phyloP scores from a whole-genome alignment of 2,329 filamentous ascomycete genomes.

The Sarocladiaceae sp. region DNA sequence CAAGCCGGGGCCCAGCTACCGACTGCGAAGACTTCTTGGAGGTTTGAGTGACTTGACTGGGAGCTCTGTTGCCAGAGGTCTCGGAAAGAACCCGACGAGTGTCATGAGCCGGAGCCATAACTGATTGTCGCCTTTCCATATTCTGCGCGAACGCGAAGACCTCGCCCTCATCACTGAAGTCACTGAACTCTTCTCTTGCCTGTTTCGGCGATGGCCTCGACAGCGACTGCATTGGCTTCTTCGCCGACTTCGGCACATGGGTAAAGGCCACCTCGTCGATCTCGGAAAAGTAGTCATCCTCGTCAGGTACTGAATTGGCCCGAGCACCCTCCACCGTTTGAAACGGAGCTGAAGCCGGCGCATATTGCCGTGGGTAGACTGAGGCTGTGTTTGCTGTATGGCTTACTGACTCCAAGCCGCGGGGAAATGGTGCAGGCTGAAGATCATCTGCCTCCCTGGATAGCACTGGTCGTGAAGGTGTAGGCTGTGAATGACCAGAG shows the following conservation, averaged over 20 bases:
- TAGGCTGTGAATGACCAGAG: not conserved
- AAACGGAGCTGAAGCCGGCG: too few relatives aligned
- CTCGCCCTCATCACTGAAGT: conserved; percentile 46
- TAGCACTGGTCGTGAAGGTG: not conserved
- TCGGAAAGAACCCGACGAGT: conserved; percentile 39
- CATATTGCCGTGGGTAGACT: not conserved
- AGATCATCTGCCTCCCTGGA: not conserved
- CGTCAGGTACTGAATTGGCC: not conserved
- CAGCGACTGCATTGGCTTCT: conserved; percentile 6
- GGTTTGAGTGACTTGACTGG: conserved; percentile 24
- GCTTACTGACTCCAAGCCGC: not conserved
- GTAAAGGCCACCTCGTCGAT: conserved; percentile 23
- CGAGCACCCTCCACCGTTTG: too few relatives aligned
- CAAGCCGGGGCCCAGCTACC: conserved; percentile 9
- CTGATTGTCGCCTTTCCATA: conserved; percentile 39
- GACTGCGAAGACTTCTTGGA: conserved; percentile 26
- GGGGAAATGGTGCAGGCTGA: not conserved
- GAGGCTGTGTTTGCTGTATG: not conserved
- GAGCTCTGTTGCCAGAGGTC: conserved; percentile 41
- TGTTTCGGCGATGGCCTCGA: conserved; percentile 10
- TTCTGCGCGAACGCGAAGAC: conserved; percentile 50
- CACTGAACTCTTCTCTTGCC: conserved; percentile 34
- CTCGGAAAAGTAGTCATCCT: conserved; percentile 21
- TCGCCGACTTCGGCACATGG: conserved; percentile 8
- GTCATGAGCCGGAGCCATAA: conserved; percentile 16